Conservation (phyloP, 163 green algal genomes). For the Volvox carteri region DNA sequence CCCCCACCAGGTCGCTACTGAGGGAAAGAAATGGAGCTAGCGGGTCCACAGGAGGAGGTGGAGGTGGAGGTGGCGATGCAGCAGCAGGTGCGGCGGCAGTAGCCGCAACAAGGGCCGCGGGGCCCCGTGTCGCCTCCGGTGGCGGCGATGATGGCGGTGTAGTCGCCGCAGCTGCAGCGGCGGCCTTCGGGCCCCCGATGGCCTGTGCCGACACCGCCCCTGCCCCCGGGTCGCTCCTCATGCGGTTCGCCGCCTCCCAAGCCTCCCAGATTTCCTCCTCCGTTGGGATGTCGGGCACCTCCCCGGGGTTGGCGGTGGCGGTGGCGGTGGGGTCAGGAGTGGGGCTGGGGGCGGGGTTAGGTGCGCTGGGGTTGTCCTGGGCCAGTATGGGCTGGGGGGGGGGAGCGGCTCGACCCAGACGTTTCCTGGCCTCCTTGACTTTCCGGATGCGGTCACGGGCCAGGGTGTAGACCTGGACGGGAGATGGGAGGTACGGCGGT, state of each 20-base stretch:
- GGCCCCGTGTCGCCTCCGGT: no score
- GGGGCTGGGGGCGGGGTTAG: neutral
- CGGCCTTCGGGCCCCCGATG: neutral
- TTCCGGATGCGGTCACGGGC: conserved; percentile 31
- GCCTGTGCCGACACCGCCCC: neutral
- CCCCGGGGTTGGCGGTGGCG: neutral
- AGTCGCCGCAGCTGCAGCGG: neutral
- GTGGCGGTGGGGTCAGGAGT: neutral
- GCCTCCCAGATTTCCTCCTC: conserved; percentile 34
- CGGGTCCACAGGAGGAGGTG: neutral
- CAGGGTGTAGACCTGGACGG: conserved; percentile 29
- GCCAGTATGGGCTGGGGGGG: conserved; percentile 29
- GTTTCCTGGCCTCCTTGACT: conserved; percentile 13
- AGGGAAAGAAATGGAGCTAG: neutral
- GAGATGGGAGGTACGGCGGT: neutral
- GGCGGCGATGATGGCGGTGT: neutral
- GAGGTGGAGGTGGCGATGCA: neutral
- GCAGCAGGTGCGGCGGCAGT: neutral
- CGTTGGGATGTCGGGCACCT: neutral
- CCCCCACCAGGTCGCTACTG: neutral
- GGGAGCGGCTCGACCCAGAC: conserved; percentile 1
- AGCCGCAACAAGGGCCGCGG: no score
- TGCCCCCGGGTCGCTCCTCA: neutral
- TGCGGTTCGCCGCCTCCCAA: conserved; percentile 13
- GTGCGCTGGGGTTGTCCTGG: neutral